Percentiles rank a stretch among this genome's conserved stretches.
These are phyloP conservation scores for Sporothrix brasiliensis DNA, from an alignment of 2,329 filamentous ascomycete species.

Conservation along the genomic window DNA sequence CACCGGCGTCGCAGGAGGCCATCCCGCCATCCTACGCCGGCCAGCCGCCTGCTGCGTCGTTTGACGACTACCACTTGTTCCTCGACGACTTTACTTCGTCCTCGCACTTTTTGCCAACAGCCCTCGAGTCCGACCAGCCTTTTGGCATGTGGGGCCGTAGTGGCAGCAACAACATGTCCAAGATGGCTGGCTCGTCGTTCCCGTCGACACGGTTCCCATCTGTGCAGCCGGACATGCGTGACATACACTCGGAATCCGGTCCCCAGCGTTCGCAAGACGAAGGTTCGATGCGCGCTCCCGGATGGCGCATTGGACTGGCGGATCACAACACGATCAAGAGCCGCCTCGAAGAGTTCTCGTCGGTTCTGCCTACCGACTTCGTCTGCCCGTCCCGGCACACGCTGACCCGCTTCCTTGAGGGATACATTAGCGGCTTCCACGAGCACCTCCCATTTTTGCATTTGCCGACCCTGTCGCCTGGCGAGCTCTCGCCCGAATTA, in stretches of 20 bases:
- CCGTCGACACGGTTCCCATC: slow-evolving; percentile 59
- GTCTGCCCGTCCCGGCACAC: slow-evolving; percentile 70
- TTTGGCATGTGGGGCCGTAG: slow-evolving; percentile 56
- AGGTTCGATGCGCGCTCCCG: slow-evolving; percentile 43
- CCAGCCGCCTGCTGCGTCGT: slow-evolving; percentile 47
- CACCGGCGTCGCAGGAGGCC: slow-evolving; percentile 45
- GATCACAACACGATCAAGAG: slow-evolving; percentile 61
- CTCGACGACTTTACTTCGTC: slow-evolving; percentile 60
- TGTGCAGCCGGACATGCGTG: slow-evolving; percentile 56
- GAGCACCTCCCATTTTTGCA: slow-evolving; percentile 66
- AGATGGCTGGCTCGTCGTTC: slow-evolving; percentile 54
- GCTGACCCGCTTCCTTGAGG: slow-evolving; percentile 68
- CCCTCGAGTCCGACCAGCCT: slow-evolving; percentile 58
- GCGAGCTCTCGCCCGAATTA: slow-evolving; percentile 68
- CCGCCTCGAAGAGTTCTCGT: slow-evolving; percentile 63
- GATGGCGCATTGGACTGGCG: slow-evolving; percentile 55
- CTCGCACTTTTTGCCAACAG: slow-evolving; percentile 59
- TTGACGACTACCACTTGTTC: slow-evolving; percentile 63
- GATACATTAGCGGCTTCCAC: slow-evolving; percentile 69
- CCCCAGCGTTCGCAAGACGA: slow-evolving; percentile 48
- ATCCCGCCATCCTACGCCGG: slow-evolving; percentile 48
- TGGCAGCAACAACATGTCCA: slow-evolving; percentile 44
- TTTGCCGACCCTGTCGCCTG: slow-evolving; percentile 65
- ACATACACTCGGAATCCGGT: slow-evolving; percentile 43
- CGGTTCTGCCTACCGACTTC: slow-evolving; percentile 64